These are phyloP conservation scores for Incumbomyces delicatus DNA, from an alignment of 2,329 filamentous ascomycete genomes.

Conservation along the genomic window DNA sequence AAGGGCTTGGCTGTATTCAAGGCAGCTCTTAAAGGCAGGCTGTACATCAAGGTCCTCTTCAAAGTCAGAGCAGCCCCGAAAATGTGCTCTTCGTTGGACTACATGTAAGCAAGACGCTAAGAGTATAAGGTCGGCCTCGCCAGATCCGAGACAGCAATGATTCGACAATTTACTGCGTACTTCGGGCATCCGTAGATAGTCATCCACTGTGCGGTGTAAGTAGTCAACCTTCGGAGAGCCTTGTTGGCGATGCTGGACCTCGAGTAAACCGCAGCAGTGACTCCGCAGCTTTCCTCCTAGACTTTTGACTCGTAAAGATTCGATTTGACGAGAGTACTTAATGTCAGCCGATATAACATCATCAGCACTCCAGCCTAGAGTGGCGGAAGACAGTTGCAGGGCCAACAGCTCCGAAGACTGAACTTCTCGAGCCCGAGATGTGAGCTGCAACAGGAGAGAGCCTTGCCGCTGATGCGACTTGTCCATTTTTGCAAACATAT, in stretches of 20 bases:
- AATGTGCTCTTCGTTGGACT: too few species aligned
- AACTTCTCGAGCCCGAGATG: neutral
- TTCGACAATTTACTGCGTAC: too few species aligned
- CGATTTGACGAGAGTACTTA: neutral
- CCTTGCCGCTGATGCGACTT: neutral
- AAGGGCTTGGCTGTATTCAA: too few species aligned
- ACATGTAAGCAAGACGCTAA: too few species aligned
- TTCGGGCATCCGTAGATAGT: neutral
- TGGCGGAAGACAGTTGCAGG: neutral
- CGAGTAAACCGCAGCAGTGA: conserved; percentile 1
- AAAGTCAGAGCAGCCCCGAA: too few species aligned
- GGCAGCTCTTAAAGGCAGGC: too few species aligned
- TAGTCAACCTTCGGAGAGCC: neutral
- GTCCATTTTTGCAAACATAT: neutral
- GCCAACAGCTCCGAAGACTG: neutral
- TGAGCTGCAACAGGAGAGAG: neutral
- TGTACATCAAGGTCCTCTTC: too few species aligned
- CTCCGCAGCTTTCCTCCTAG: neutral
- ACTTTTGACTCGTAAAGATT: neutral
- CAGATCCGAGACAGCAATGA: too few species aligned
- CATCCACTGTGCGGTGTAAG: neutral
- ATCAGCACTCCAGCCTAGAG: too few species aligned
- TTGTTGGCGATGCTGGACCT: neutral
- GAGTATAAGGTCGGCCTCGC: too few species aligned
- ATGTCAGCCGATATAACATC: neutral